These are phyloP conservation scores for Goffeauzyma gilvescens DNA, from an alignment of 768 basidiomycete genomes.

Conservation along the genomic window DNA sequence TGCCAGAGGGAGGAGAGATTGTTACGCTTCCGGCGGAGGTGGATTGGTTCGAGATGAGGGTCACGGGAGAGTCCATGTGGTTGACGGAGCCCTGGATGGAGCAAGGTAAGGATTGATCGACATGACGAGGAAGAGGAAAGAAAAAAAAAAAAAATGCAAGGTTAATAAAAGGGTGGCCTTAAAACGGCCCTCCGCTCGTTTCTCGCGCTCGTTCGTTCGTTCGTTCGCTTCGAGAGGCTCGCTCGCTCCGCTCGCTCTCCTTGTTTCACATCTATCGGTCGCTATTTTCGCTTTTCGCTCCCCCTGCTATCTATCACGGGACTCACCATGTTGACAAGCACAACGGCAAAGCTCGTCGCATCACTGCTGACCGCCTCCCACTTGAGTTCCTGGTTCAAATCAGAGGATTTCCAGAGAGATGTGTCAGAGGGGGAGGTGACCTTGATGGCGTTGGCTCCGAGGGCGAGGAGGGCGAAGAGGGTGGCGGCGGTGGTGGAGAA, in stretches of 20 bases:
- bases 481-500: constrained; percentile 1
- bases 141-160: not conserved
- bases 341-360: constrained; percentile 3
- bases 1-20: constrained; percentile 9
- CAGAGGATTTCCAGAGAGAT: constrained; percentile 2
- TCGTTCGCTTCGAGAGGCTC: not conserved
- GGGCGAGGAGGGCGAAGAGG: constrained; percentile 4
- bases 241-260: not conserved
- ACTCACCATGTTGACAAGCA: constrained; percentile 9
- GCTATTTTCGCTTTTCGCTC: not conserved
- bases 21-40: constrained; percentile 8
- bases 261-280: not conserved
- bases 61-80: constrained; percentile 8
- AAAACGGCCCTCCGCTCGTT: not conserved
- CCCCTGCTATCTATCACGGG: not conserved
- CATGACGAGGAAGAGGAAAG: not conserved
- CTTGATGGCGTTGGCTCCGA: constrained; percentile 11
- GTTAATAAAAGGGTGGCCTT: not conserved
- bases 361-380: constrained; percentile 5
- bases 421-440: constrained; percentile 11
- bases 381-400: not conserved
- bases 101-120: not conserved
- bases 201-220: not conserved
- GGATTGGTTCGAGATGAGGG: constrained; percentile 8
- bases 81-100: constrained; percentile 1